These are phyloP conservation scores for Fusarium oxysporum DNA, from an alignment of 2,329 filamentous ascomycete genomes.

Conservation along the genomic window DNA sequence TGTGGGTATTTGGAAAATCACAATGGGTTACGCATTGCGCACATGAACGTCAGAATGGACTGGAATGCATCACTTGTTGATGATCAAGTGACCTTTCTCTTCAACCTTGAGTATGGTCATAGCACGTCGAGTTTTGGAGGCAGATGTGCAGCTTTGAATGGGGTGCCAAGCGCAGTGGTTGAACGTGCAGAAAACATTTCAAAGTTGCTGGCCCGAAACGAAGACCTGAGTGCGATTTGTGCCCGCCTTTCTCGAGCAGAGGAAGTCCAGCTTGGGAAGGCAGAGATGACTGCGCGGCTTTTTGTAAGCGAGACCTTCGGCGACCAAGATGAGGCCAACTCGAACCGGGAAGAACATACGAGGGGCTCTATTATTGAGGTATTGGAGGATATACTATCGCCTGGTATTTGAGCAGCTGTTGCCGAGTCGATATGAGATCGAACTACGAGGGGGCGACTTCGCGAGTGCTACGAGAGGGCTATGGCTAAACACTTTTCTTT, in stretches of 20 bases:
- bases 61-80: slow-evolving; percentile 61
- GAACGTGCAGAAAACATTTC: slow-evolving; percentile 81
- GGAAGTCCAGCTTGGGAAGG: slow-evolving; percentile 72
- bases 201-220: slow-evolving; percentile 74
- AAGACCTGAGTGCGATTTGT: slow-evolving; percentile 81
- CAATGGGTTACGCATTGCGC: slow-evolving; percentile 67
- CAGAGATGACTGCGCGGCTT: slow-evolving; percentile 69
- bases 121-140: slow-evolving; percentile 87
- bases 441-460: background rate
- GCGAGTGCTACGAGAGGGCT: background rate
- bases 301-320: slow-evolving; percentile 60
- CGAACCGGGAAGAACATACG: background rate
- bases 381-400: slow-evolving; percentile 33
- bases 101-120: slow-evolving; percentile 74
- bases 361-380: slow-evolving; percentile 16
- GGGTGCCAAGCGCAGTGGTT: slow-evolving; percentile 78
- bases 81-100: slow-evolving; percentile 79
- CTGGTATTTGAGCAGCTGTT: background rate
- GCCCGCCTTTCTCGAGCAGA: slow-evolving; percentile 74
- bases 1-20: slow-evolving; percentile 65
- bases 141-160: slow-evolving; percentile 87
- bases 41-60: slow-evolving; percentile 78
- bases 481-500: background rate
- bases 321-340: background rate
- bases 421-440: background rate